Evolutionary conservation across 257 asterid species (phyloP).

Genomic region (Fraxinus americana): DNA sequence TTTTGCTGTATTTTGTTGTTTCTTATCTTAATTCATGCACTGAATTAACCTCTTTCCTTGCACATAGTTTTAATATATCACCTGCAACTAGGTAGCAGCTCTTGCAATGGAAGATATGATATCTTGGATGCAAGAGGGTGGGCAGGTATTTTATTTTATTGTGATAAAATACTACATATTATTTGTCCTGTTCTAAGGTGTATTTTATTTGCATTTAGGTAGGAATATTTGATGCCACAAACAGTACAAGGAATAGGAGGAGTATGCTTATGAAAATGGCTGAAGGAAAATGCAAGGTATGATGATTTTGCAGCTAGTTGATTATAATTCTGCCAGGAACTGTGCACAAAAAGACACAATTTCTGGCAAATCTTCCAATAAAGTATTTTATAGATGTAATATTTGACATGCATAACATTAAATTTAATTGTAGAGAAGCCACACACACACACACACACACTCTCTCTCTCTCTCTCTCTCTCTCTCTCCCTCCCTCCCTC

Average conservation of each 20-base stretch:
- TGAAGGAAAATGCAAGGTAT: slow-evolving; percentile 97
- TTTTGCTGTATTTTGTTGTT: slow-evolving; percentile 10
- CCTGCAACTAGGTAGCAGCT: slow-evolving; percentile 98
- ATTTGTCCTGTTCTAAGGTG: slow-evolving; percentile 29
- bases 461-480: background rate
- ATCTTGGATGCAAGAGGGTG: slow-evolving; percentile 99
- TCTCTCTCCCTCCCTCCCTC: background rate
- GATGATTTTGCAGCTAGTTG: slow-evolving; percentile 16
- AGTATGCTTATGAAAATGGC: slow-evolving; percentile 98
- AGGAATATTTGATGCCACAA: slow-evolving; percentile 97
- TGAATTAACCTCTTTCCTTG: slow-evolving; percentile 58
- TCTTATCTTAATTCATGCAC: slow-evolving; percentile 26
- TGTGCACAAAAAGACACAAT: background rate
- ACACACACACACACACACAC: background rate
- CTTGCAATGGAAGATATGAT: slow-evolving; percentile 99
- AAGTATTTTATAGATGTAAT: slow-evolving; percentile 6
- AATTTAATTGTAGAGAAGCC: slow-evolving; percentile 14
- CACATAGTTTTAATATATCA: slow-evolving; percentile 74
- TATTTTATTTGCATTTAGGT: slow-evolving; percentile 54
- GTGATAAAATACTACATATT: slow-evolving; percentile 13
- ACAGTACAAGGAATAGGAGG: slow-evolving; percentile 84
- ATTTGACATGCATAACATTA: slow-evolving; percentile 17
- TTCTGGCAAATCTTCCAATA: background rate
- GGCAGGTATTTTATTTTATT: slow-evolving; percentile 58
- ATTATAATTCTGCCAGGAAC: background rate